phyloP scores from a whole-genome alignment of 306 rosid species.

The Leucaena leucocephala region DNA sequence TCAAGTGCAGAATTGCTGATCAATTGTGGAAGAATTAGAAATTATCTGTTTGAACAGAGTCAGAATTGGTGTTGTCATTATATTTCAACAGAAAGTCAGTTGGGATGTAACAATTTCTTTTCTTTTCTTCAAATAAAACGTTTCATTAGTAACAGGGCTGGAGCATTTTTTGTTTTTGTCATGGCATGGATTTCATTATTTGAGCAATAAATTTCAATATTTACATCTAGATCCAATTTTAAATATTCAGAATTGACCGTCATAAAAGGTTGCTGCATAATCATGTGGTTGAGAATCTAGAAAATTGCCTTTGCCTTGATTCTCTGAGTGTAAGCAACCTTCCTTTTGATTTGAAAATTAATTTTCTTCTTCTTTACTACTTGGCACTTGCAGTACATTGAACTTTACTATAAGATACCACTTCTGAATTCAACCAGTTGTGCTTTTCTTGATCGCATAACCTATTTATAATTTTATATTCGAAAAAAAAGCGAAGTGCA shows the following conservation, averaged over 20 bases:
- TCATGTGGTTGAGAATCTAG: not conserved
- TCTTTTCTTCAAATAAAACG: not conserved
- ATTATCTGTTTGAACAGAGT: not conserved
- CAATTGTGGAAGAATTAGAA: not conserved
- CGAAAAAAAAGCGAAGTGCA: not conserved
- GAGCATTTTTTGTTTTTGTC: not conserved
- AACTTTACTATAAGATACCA: not conserved
- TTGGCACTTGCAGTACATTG: conserved; percentile 25
- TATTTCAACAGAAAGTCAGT: not conserved
- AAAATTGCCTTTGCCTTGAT: not conserved
- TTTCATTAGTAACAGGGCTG: conserved; percentile 1
- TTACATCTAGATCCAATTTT: not conserved
- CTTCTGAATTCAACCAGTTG: not conserved
- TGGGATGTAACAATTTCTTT: not conserved
- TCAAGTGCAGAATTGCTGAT: not conserved
- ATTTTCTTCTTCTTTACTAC: not conserved
- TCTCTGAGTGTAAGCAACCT: not conserved
- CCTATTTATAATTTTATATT: not conserved
- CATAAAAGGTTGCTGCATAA: not conserved
- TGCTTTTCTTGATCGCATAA: not conserved
- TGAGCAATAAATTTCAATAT: conserved; percentile 4
- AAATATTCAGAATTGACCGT: not conserved
- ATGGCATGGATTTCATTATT: not conserved
- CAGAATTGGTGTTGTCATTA: not conserved
- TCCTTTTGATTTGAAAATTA: not conserved